Base-by-base conservation (phyloP, 2,329 filamentous ascomycete genomes). In the Salinomyces thailandicus region DNA sequence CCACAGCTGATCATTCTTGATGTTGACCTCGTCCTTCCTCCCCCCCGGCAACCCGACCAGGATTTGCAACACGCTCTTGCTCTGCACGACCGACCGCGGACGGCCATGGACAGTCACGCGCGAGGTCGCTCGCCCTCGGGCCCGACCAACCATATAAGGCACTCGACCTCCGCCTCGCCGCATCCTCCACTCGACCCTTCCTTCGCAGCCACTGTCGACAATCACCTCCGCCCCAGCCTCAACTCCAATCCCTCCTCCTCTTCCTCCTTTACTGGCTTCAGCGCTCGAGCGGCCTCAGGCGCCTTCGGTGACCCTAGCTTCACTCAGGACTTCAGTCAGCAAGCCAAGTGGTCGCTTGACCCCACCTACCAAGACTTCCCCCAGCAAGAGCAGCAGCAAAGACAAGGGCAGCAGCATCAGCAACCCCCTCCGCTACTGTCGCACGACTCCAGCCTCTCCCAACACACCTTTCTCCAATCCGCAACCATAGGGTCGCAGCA, bases 241-340 rank as follows among this genome's bases (percentile, higher is more conserved):
- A n/a, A n/a, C n/a, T n/a, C n/a, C n/a, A n/a, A n/a, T n/a, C n/a
- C n/a, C n/a, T n/a, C n/a, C n/a, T n/a, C n/a, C n/a, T n/a, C n/a
- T n/a, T n/a, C n/a, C n/a, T n/a, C n/a, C n/a, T n/a, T n/a, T n/a
- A n/a, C 30, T 26, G 38, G 19, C 26, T 36, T 53, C 24, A 58
- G 54, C 44, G 35, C 43, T 15, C 35, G 49, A 27, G 33, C 37
- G 20, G 32, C 46, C 36, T 43, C 48, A 31, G 49, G 44, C 38
- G 38, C 38, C 19, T 51, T 49, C 44, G 36, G 33, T 39, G 48
- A 54, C 41, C 45, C 50, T 14, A 51, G 56, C 44, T 61, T 64
- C 50, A 59, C 62, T 50, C 65, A 63, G 57, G 52, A 52, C 46
- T 69, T 67, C 54, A 62, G 66, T 41, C 62, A 62, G 37, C 52